Percentiles rank a stretch among this genome's conserved stretches.
Conservation (phyloP, 2,329 filamentous ascomycete species). For the Domatiomyces catenatus region DNA sequence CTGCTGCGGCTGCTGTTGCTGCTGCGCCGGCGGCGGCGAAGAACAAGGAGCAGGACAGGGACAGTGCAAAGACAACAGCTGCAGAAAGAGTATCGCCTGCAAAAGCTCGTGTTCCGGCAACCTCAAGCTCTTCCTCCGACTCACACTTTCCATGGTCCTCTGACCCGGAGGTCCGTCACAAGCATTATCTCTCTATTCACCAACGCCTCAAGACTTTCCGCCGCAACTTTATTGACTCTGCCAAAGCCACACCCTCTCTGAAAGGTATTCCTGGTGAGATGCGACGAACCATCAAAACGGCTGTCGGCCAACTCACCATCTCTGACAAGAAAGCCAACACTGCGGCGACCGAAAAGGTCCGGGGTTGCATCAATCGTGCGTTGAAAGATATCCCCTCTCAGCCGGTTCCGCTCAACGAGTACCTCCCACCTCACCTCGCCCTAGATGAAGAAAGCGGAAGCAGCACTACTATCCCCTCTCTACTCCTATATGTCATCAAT, state of each 20-base stretch:
- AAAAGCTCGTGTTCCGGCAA: conserved; percentile 1
- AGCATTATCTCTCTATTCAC: conserved; percentile 44
- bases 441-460: conserved; percentile 8
- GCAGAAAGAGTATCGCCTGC: conserved; percentile 16
- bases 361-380: conserved; percentile 38
- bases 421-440: conserved; percentile 29
- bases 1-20: conserved; percentile 4
- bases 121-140: background rate
- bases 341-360: conserved; percentile 36
- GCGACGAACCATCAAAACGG: conserved; percentile 54
- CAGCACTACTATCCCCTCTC: conserved; percentile 32
- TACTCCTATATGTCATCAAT: conserved; percentile 62
- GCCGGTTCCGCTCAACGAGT: conserved; percentile 41
- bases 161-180: conserved; percentile 29
- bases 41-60: background rate
- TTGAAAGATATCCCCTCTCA: conserved; percentile 36
- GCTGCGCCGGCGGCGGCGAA: background rate
- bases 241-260: conserved; percentile 40
- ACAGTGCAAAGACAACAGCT: conserved; percentile 1
- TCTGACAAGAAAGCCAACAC: conserved; percentile 49
- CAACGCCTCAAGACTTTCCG: conserved; percentile 48
- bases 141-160: conserved; percentile 4
- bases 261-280: conserved; percentile 56
- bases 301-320: conserved; percentile 54
- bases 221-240: conserved; percentile 38